Base-by-base conservation (phyloP, 768 basidiomycete genomes). In the Auriscalpium orientale region DNA sequence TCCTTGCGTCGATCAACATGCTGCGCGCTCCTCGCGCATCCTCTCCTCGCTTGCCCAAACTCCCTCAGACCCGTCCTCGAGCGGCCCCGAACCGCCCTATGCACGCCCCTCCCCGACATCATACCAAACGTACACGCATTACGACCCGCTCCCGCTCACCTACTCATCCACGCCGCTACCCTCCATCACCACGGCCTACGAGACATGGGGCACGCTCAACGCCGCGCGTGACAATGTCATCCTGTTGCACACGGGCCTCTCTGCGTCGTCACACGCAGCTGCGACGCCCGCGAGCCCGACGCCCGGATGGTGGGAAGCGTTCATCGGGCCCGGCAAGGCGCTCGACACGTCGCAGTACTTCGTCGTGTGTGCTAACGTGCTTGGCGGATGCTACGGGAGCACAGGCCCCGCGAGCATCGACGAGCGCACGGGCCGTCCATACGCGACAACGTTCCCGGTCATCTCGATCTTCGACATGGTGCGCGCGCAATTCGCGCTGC, bases 261-360 rank as follows among this genome's bases (percentile, higher is more conserved):
- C 91, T 11, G 97, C 95, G 0, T 95, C 92, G 1, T 97, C 94
- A 0, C 97, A 99, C 72, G 92, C 94, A 0, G 90, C 92, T 3
- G 85, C 89, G 20, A 93, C 93, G 0, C 65, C 76, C 4, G 68
- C 74, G 4, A 99, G 95, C 63, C 79, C 87, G 1, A 71, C 88
- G 0, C 84, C 88, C 9, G 95, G 97, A 4, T 99, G 97, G 97
- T 99, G 97, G 97, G 91, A 98, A 72, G 87, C 89, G 65, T 99
- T 98, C 72, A 94, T 99, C 61, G 97, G 97, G 0, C 93, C 95
- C 4, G 91, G 91, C 51, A 92, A 88, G 64, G 84, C 95, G 10
- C 76, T 99, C 44, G 97, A 99, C 75, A 98, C 97, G 7, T 76
- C 93, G 66, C 80, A 84, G 53, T 97, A 88, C 76, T 98, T 90